Evolutionary conservation across 108 stramenopile genomes (phyloP).

Genomic region (Discostella stelligeroides): DNA sequence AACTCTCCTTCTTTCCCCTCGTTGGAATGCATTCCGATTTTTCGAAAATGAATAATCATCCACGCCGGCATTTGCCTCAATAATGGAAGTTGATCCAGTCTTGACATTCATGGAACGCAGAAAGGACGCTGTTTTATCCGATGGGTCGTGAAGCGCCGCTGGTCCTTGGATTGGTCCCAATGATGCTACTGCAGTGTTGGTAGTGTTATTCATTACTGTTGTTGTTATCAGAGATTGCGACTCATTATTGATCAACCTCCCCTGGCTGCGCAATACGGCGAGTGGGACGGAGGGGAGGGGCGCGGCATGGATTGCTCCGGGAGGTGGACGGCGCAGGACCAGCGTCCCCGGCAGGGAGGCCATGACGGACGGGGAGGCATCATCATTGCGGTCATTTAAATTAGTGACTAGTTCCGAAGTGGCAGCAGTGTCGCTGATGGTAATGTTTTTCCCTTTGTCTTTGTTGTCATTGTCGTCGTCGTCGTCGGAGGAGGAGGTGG

Average conservation of each 20-base stretch:
- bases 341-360: too few relatives aligned
- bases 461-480: too few relatives aligned
- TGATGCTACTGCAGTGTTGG: background rate
- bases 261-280: conserved; percentile 39
- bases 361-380: background rate
- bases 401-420: background rate
- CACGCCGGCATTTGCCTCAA: conserved; percentile 55
- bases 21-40: conserved; percentile 71
- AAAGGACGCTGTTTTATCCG: conserved; percentile 47
- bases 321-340: conserved; percentile 32
- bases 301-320: conserved; percentile 37
- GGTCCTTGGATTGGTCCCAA: conserved; percentile 56
- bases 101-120: conserved; percentile 29
- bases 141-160: conserved; percentile 60
- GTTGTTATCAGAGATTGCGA: background rate
- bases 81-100: conserved; percentile 35
- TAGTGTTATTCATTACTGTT: background rate
- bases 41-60: conserved; percentile 63
- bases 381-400: background rate
- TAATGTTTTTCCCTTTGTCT: too few relatives aligned
- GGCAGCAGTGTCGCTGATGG: too few relatives aligned
- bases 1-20: conserved; percentile 30
- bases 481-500: too few relatives aligned
- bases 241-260: too few relatives aligned
- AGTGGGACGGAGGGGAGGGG: conserved; percentile 42